Percentiles rank a stretch among this genome's conserved stretches.
phyloP scores from a whole-genome alignment of 2,329 filamentous ascomycete species.

The Curvularia eragrostidis region DNA sequence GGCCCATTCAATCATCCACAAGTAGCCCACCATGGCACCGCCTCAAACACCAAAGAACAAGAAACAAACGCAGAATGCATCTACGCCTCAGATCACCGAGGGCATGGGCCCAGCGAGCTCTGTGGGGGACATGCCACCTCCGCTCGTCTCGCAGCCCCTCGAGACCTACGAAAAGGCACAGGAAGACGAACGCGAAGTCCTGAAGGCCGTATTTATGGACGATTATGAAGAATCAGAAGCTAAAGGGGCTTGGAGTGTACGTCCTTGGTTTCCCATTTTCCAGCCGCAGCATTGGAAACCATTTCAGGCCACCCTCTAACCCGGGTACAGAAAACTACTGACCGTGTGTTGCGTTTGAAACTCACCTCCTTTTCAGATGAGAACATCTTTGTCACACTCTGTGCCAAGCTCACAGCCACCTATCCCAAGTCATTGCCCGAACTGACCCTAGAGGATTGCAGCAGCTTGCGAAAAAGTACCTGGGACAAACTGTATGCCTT shows the following conservation, averaged over 20 bases:
- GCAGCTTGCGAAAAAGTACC: constrained; percentile 72
- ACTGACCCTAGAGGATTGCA: constrained; percentile 70
- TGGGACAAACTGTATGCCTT: constrained; percentile 74
- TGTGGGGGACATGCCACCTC: constrained; percentile 38
- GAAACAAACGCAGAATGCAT: constrained; percentile 43
- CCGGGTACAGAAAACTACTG: constrained; percentile 69
- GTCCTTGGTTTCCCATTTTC: constrained; percentile 25
- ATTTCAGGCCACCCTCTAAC: background rate
- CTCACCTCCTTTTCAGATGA: constrained; percentile 76
- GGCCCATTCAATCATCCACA: constrained; percentile 43
- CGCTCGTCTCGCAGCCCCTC: constrained; percentile 50
- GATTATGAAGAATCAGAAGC: constrained; percentile 80
- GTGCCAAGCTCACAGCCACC: constrained; percentile 83
- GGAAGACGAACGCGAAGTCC: constrained; percentile 82
- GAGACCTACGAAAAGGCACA: constrained; percentile 81
- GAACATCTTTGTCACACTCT: constrained; percentile 73
- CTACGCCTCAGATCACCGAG: constrained; percentile 35
- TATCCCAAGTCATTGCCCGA: constrained; percentile 86
- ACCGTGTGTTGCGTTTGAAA: constrained; percentile 81
- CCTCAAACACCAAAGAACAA: constrained; percentile 54
- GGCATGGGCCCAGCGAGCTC: constrained; percentile 32
- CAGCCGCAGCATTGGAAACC: background rate
- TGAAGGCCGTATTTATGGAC: constrained; percentile 87
- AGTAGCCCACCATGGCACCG: constrained; percentile 55
- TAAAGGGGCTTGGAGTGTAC: constrained; percentile 83